These are phyloP conservation scores for Gossypium gossypioides DNA, from an alignment of 441 rosid species.

Conservation along the genomic window DNA sequence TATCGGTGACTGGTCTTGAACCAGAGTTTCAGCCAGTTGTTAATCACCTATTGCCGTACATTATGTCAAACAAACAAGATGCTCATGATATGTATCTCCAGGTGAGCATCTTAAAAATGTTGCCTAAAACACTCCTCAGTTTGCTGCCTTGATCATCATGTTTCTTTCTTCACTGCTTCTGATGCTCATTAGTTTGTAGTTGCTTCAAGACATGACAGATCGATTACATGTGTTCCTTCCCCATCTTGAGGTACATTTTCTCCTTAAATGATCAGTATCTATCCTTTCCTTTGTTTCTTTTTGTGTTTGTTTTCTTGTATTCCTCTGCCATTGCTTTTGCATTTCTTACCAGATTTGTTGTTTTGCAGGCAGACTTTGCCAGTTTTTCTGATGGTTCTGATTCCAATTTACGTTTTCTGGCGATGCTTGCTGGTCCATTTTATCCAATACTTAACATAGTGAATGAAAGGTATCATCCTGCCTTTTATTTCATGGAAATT, in stretches of 20 bases:
- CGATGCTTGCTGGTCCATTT: constrained; percentile 73
- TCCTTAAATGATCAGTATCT: constrained; percentile 1
- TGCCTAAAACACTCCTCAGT: constrained; percentile 7
- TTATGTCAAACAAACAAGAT: constrained; percentile 64
- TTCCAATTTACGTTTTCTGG: constrained; percentile 52
- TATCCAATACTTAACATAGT: constrained; percentile 63
- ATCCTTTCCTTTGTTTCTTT: not conserved
- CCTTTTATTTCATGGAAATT: not conserved
- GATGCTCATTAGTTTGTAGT: constrained; percentile 44
- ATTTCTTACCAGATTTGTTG: constrained; percentile 13
- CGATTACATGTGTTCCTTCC: constrained; percentile 68
- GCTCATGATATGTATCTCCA: constrained; percentile 70
- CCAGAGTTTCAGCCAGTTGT: constrained; percentile 89
- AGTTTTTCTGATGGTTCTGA: constrained; percentile 55
- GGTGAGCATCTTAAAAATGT: constrained; percentile 31
- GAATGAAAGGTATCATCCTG: constrained; percentile 47
- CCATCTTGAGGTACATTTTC: constrained; percentile 65
- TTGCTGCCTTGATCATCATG: constrained; percentile 14
- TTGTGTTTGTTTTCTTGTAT: not conserved
- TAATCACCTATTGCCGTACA: constrained; percentile 62
- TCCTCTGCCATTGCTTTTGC: not conserved
- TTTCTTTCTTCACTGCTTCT: constrained; percentile 24
- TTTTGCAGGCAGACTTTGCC: constrained; percentile 49
- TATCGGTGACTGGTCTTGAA: constrained; percentile 61
- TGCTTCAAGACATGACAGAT: constrained; percentile 72